Evolutionary conservation across 208 protist genomes (phyloP), one percentile per base, ranked within the genome.

Genomic region (Strigomonas culicis): DNA sequence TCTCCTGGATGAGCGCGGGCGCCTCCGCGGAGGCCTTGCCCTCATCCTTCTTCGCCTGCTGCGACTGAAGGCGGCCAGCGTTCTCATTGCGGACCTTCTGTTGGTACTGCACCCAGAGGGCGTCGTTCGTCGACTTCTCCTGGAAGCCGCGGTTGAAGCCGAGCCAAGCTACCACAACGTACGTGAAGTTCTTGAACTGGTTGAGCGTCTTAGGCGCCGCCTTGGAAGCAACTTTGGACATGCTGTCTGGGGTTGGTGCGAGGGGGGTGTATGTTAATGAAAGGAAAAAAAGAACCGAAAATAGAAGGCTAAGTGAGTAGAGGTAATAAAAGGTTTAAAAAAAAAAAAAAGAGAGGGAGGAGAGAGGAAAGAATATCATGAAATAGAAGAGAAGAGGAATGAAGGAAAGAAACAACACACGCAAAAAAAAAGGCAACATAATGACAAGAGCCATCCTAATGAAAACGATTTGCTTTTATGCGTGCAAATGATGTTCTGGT

Each of bases 181-280:
- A 93, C 25, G 78, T 79, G 53, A 93, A 79, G 77, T 93, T 93
- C 31, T 86, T 86, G 49, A 93, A 82, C 77, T 96, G 90, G 67
- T 93, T 79, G 17, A 96, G 76, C 64, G 85, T 92, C 74, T 92
- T 90, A 10, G 90, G 90, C 25, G 85, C 72, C 24, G 78, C 90
- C 53, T 43, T 24, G 10, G 53, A 25, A 3, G 46, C 17, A 25
- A 51, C 22, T 32, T 10, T 31, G 31, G 32, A 39, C 32, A 39
- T 39, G 32, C 3, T 39, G 32, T 39, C 32, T 39, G 2, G 17
- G 43, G 19, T 47, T 21, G 43, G 43, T 47, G 17, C 3, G n/a
- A 13, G 32, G 10, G 32, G 3, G 15, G 15, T 21, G 4, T 21
- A 47, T 47, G 3, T 4, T 47, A 47, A 4, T 47, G n/a, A 13